phyloP scores from a whole-genome alignment of 306 rosid genomes.

The Fragaria nilgerrensis region DNA sequence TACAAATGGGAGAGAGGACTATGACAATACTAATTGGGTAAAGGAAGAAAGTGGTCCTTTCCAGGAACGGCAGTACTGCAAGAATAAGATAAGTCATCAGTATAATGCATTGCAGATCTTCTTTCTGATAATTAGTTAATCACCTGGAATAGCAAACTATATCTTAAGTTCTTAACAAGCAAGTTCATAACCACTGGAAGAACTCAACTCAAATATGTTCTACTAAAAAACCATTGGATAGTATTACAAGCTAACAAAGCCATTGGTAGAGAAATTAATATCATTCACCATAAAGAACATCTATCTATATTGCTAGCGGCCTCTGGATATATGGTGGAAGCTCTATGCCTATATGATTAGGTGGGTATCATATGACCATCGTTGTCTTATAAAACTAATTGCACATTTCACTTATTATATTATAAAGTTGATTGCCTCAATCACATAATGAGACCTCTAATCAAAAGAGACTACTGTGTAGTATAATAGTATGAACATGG shows the following conservation, averaged over 20 bases:
- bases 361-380: background rate
- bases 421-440: background rate
- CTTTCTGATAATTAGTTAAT: background rate
- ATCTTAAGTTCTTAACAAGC: background rate
- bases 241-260: background rate
- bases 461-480: background rate
- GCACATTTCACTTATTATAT: background rate
- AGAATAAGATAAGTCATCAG: conserved; percentile 17
- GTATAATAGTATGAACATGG: background rate
- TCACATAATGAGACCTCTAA: background rate
- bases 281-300: background rate
- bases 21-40: conserved; percentile 88
- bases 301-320: background rate
- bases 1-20: conserved; percentile 94
- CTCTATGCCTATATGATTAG: background rate
- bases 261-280: background rate
- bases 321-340: background rate
- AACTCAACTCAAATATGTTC: background rate
- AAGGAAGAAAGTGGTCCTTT: conserved; percentile 91
- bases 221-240: background rate
- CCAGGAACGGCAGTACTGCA: conserved; percentile 96
- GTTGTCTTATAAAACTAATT: background rate
- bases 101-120: background rate
- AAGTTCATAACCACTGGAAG: background rate
- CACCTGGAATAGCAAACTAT: conserved; percentile 4